Evolutionary conservation across 352 stramenopile genomes (phyloP).

Genomic region (Phytophthora pluvialis): DNA sequence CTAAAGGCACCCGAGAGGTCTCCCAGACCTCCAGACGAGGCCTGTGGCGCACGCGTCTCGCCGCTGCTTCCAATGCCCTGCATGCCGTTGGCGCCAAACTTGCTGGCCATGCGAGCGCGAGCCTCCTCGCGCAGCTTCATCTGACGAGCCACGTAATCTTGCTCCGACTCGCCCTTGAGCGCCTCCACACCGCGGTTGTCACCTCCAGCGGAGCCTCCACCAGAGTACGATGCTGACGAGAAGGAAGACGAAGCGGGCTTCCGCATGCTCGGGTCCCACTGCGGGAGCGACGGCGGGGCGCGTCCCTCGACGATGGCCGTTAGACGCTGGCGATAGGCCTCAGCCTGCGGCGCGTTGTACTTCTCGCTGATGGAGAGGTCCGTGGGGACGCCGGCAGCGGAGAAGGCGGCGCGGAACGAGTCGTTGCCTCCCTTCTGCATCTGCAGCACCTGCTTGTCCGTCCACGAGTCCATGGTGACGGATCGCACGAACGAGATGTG

Average conservation of each 20-base stretch:
- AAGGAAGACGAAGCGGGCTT: constrained; percentile 51
- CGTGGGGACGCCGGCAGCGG: constrained; percentile 66
- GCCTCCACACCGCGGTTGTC: constrained; percentile 80
- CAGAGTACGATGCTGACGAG: constrained; percentile 35
- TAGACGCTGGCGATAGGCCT: constrained; percentile 70
- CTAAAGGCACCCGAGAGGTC: constrained; percentile 78
- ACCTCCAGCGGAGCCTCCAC: constrained; percentile 33
- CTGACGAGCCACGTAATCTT: constrained; percentile 80
- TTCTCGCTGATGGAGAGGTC: constrained; percentile 83
- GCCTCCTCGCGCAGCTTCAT: constrained; percentile 78
- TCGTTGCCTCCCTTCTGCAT: constrained; percentile 88
- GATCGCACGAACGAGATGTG: constrained; percentile 94
- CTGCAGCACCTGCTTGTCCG: constrained; percentile 85
- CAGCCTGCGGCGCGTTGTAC: constrained; percentile 86
- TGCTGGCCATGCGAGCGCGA: constrained; percentile 78
- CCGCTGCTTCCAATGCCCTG: constrained; percentile 81
- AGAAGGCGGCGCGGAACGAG: constrained; percentile 68
- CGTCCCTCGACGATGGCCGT: constrained; percentile 71
- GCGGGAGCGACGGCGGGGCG: constrained; percentile 53
- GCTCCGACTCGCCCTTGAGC: constrained; percentile 81
- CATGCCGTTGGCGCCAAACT: constrained; percentile 79
- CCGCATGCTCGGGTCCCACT: constrained; percentile 64
- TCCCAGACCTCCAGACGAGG: constrained; percentile 42
- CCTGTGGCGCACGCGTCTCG: constrained; percentile 53
- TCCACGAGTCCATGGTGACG: constrained; percentile 90